Evolutionary conservation across 2,329 filamentous ascomycete genomes (phyloP), one percentile per base, ranked within the genome.

Genomic region (Cadophora gregata): DNA sequence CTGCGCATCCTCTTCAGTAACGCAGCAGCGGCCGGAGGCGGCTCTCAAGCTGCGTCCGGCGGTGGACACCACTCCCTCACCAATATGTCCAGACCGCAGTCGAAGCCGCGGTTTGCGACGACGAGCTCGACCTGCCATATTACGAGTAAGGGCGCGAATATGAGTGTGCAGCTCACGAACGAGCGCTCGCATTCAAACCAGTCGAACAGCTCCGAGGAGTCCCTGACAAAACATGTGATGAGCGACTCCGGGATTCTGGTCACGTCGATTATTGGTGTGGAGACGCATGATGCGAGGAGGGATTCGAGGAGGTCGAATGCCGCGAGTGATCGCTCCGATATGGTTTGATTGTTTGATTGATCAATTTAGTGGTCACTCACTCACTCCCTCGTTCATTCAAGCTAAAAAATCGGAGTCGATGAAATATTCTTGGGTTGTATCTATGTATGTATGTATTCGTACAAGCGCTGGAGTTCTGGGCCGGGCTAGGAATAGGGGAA

Each of bases 1-100:
- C 29, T 78, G 16, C 75, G 77, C 53, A 72, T 56, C 19, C 36
- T 60, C 24, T 55, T 63, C 61, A 45, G 36, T 19, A 48, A 38
- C 9, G 16, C 29, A 16, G 19, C n/a, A 9, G n/a, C n/a, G n/a
- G n/a, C n/a, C n/a, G n/a, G n/a, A n/a, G 33, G n/a, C 16, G 21
- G 45, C 21, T 50, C 33, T 5, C 60, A 45, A 25, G 21, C 19
- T 19, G 21, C n/a, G n/a, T 12, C 36, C 10, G 27, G 27, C 7
- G 31, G 29, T 21, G 33, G 29, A 12, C 60, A 53, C 16, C 59
- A 62, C n/a, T 47, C 36, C 8, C 38, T 63, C 9, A 21, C n/a
- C 4, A 45, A 56, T 9, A n/a, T 56, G 51, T 63, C 61, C 3
- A 62, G 45, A 42, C 61, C 48, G 12, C 31, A 56, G n/a, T 21